Base-by-base conservation (phyloP, 2,329 filamentous ascomycete species). In the Trichoderma citrinoviride region DNA sequence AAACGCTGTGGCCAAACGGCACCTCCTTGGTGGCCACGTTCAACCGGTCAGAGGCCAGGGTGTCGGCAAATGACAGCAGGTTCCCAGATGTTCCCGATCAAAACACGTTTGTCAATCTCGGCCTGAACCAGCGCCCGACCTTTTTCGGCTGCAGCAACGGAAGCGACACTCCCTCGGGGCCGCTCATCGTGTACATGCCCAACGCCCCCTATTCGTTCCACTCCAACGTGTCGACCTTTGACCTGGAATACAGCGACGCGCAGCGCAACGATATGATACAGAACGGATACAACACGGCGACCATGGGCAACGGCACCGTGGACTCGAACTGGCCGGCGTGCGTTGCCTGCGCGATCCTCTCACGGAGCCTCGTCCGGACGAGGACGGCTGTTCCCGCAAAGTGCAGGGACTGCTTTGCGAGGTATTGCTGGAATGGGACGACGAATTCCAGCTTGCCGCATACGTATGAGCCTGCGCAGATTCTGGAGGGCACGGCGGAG, bases 351-450 rank as follows among this genome's bases (percentile, higher is more conserved):
- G 93, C 92, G 0, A 86, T 94, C 3, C 79, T 97, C 19, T 85
- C 83, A 61, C 84, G 92, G 55, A 91, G 88, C 66, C 82, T 93
- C 65, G 79, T 84, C 66, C 83, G 90, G 47, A 92, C 90, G 0
- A 80, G 81, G 10, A 89, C 88, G 0, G 67, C 77, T 0, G 79
- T 92, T 0, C 92, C 92, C 0, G 79, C 83, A 1, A 83, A 83
- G 4, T 97, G 93, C 79, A 79, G 75, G n/a, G 72, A 81, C 37
- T 97, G 93, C 78, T 96, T 96, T 75, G 67, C 79, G 5, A 76
- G 80, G 21, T 96, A 96, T 77, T 97, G 93, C 82, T 97, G 93
- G 93, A 85, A 96, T 73, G 93, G 93, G 6, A 90, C 84, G 1
- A 58, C 58, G 6, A 67, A 67, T 27, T 25, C 46, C 15, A 67